Evolutionary conservation across 176 grass and related monocot species (phyloP), one percentile per base, ranked within the genome.

Genomic region (Thalia dealbata): DNA sequence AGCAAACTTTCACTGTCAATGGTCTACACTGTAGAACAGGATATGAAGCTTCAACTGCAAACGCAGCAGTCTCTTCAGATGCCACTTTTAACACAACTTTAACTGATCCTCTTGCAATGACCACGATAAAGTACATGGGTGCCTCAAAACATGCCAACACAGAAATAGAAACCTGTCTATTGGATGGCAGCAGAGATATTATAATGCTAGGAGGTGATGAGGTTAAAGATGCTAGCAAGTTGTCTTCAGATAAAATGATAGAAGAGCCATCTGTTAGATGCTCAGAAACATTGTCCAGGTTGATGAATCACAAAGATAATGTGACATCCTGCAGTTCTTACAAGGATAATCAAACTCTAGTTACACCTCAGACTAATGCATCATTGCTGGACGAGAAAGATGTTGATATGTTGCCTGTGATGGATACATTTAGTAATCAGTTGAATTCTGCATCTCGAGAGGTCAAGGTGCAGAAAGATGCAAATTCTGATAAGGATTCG

Each of bases 341-440:
- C 76, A 87, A 77, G 67, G 86, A 89, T n/a, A n/a, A n/a, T 84
- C 77, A 64, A 54, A 63, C 55, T 58, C 51, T 58, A 14, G 29
- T 79, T 68, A 72, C 76, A 78, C 75, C 65, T 22, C 83, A 85
- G 66, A 64, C 69, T 73, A 85, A 78, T 83, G 62, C 82, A 35
- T 80, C 82, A 12, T 29, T 73, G 60, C 52, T 72, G 71, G 76
- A 42, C 42, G 72, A 83, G 69, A 91, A 80, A 73, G 68, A 82
- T 61, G 70, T 46, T 83, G 81, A 60, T 64, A 62, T 72, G 52
- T 41, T 71, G 21, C 48, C 75, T 67, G 29, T 52, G 9, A 11
- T 69, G 30, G 67, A 45, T 3, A 22, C 14, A 56, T 50, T 52
- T 61, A 18, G 23, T n/a, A 61, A 70, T 44, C 29, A 14, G 15